Conservation (phyloP, 176 grass and related monocot genomes). For the Aegilops umbellulata region DNA sequence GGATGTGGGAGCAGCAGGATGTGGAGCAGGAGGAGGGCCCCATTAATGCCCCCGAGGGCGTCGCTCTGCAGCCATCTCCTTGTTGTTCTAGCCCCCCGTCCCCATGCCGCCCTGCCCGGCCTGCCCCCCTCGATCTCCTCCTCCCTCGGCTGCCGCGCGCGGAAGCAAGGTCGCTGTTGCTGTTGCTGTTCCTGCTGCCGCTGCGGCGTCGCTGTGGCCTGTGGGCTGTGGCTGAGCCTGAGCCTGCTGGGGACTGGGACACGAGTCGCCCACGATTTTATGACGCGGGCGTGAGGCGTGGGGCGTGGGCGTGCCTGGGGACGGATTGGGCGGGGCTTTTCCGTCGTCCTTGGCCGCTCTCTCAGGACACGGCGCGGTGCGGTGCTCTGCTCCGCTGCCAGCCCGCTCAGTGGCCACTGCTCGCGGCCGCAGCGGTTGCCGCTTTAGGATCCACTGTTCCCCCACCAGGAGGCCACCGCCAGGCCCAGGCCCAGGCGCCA, state of each 20-base stretch:
- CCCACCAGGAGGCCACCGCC: slow-evolving; percentile 36
- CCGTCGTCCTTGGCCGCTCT: not conserved
- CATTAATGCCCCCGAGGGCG: slow-evolving; percentile 55
- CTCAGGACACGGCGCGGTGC: not conserved
- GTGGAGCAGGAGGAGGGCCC: not conserved
- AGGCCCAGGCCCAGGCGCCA: slow-evolving; percentile 26
- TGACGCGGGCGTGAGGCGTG: slow-evolving; percentile 23
- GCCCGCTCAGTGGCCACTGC: slow-evolving; percentile 33
- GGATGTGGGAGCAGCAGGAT: not conserved
- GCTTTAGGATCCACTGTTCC: slow-evolving; percentile 58
- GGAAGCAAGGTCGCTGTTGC: slow-evolving; percentile 32
- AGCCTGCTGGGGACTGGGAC: not conserved
- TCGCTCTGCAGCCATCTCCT: slow-evolving; percentile 55
- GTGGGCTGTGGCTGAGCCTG: too few relatives aligned
- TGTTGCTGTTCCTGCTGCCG: slow-evolving; percentile 3
- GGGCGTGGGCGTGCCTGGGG: not conserved
- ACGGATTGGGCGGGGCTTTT: slow-evolving; percentile 30
- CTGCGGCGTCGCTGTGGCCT: slow-evolving; percentile 40
- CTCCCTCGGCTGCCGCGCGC: slow-evolving; percentile 42
- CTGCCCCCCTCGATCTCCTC: not conserved
- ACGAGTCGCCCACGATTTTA: slow-evolving; percentile 46
- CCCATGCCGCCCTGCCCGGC: slow-evolving; percentile 40
- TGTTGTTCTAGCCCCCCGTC: slow-evolving; percentile 36
- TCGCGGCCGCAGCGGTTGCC: slow-evolving; percentile 36
- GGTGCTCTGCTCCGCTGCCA: not conserved